Percentiles rank a stretch among this genome's conserved stretches.
phyloP scores from a whole-genome alignment of 192 early-diverging fungal species.

The Endogone sp. region DNA sequence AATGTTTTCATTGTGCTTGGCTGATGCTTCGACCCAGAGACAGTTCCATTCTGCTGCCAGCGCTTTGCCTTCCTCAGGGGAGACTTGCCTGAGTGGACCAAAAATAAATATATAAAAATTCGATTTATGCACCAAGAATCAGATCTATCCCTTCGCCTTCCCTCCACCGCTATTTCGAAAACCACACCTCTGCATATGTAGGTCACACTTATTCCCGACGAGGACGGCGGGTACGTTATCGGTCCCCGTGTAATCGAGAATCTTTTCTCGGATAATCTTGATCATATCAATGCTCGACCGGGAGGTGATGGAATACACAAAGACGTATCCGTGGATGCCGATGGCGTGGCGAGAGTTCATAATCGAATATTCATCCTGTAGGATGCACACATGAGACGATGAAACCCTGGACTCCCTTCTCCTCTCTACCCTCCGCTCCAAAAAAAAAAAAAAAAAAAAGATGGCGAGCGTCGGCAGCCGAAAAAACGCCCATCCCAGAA shows the following conservation, averaged over 20 bases:
- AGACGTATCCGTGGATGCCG: slow-evolving; percentile 93
- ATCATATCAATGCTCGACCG: slow-evolving; percentile 87
- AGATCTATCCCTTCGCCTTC: neutral
- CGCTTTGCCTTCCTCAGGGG: slow-evolving; percentile 69
- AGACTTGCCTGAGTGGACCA: slow-evolving; percentile 53
- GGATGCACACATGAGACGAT: neutral
- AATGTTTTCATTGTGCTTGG: slow-evolving; percentile 91
- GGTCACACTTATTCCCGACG: slow-evolving; percentile 94
- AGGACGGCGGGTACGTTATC: slow-evolving; percentile 88
- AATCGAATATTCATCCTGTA: slow-evolving; percentile 93
- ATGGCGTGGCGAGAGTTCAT: slow-evolving; percentile 87
- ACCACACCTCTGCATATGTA: slow-evolving; percentile 62
- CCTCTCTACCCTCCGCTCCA: slow-evolving; percentile 1
- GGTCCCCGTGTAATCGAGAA: slow-evolving; percentile 85
- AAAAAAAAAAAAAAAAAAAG: no score
- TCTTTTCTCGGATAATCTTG: slow-evolving; percentile 88
- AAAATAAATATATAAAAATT: neutral
- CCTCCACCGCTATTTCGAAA: neutral
- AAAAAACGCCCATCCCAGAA: no score
- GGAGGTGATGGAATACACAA: slow-evolving; percentile 90
- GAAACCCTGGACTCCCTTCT: no score
- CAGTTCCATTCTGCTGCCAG: slow-evolving; percentile 84
- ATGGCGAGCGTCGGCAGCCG: no score
- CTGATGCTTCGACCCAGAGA: slow-evolving; percentile 84
- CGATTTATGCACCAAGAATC: no score